Conservation (phyloP, 129 eudicot genomes). For the Solidago caesia region DNA sequence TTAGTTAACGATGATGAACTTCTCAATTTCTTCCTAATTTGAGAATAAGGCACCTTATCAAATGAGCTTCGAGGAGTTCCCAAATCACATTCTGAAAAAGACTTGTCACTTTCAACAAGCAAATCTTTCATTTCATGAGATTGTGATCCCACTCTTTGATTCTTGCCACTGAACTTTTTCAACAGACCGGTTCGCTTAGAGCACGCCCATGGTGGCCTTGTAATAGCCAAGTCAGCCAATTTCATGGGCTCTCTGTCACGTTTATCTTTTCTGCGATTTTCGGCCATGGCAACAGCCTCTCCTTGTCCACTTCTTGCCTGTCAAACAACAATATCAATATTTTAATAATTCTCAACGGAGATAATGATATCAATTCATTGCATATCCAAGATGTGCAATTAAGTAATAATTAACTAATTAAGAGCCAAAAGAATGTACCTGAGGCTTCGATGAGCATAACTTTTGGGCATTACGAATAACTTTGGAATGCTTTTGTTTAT, state of each 20-base stretch:
- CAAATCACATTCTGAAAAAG: slow-evolving; percentile 17
- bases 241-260: slow-evolving; percentile 18
- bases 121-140: slow-evolving; percentile 20
- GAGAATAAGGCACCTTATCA: slow-evolving; percentile 3
- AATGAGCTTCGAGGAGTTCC: slow-evolving; percentile 20
- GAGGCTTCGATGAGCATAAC: slow-evolving; percentile 25
- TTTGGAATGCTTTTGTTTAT: slow-evolving; percentile 40
- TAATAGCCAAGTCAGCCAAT: slow-evolving; percentile 24
- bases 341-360: not conserved
- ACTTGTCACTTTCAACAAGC: slow-evolving; percentile 29
- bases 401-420: not conserved
- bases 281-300: slow-evolving; percentile 27
- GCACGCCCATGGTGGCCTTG: slow-evolving; percentile 51
- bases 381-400: not conserved
- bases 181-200: slow-evolving; percentile 55
- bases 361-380: not conserved
- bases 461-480: slow-evolving; percentile 29
- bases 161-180: slow-evolving; percentile 31
- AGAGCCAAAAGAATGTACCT: slow-evolving; percentile 43
- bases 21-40: slow-evolving; percentile 24
- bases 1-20: slow-evolving; percentile 3
- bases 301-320: slow-evolving; percentile 37
- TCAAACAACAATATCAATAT: slow-evolving; percentile 18
- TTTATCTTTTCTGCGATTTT: slow-evolving; percentile 21
- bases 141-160: slow-evolving; percentile 13